A percentile compares a stretch with the other conserved stretches of the same genome.
Conservation (phyloP, 768 basidiomycete genomes). For the Lentinula aciculospora region DNA sequence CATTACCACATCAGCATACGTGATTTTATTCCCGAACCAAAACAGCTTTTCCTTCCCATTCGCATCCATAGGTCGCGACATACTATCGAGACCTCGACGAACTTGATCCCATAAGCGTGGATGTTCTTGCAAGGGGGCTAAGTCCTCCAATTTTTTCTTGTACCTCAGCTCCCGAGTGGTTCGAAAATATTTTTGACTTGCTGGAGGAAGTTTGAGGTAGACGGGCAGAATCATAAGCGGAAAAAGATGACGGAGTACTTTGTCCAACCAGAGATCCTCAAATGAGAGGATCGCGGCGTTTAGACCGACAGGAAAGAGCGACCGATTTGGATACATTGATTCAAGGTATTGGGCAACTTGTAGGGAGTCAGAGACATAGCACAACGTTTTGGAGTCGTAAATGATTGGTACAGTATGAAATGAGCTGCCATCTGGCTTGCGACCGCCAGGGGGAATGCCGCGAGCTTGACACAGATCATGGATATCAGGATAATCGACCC, state of each 20-base stretch:
- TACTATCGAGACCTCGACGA: not conserved
- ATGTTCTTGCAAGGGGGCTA: not conserved
- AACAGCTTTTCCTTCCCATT: not conserved
- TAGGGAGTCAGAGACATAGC: conserved; percentile 32
- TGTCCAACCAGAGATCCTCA: not conserved
- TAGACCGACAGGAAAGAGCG: not conserved
- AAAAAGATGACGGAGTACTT: not conserved
- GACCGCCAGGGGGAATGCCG: conserved; percentile 24
- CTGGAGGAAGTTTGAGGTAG: not conserved
- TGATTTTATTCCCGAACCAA: not conserved
- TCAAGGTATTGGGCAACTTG: conserved; percentile 44
- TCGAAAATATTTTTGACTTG: not conserved
- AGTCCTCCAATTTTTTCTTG: not conserved
- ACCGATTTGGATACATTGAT: conserved; percentile 25
- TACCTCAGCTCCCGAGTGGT: not conserved
- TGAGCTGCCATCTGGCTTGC: conserved; percentile 22
- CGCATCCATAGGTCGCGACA: not conserved
- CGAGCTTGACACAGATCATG: conserved; percentile 23
- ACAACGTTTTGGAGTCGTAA: conserved; percentile 29
- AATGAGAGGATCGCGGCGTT: not conserved
- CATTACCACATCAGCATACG: not conserved
- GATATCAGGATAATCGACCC: conserved; percentile 40
- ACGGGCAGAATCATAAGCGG: not conserved
- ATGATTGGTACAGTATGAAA: conserved; percentile 37
- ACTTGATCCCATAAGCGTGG: not conserved